Evolutionary conservation across 2,329 filamentous ascomycete species (phyloP), one percentile per base, ranked within the genome.

Genomic region (Curvularia eragrostidis): DNA sequence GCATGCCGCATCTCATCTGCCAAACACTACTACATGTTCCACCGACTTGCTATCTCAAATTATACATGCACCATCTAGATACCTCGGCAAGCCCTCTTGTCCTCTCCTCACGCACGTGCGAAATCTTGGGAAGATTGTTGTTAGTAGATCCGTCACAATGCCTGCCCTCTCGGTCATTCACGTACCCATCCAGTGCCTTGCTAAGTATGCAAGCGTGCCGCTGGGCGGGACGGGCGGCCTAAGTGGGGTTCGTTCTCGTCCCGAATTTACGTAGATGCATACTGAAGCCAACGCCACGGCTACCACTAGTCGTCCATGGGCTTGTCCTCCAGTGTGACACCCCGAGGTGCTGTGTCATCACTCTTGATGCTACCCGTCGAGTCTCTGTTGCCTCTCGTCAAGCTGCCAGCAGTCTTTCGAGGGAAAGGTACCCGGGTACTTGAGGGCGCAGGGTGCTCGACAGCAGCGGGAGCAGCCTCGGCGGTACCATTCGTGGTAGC

Each of bases 241-340:
- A 48, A 41, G 26, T 43, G 53, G 28, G 43, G 24, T 51, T 46
- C 32, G 18, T 41, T 52, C 13, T 21, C 21, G 48, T 51, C 38
- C 53, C 50, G 38, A 50, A 44, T 26, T 30, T 47, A n/a, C n/a
- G n/a, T n/a, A 50, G 41, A 39, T 52, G 44, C 52, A 54, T 52
- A 46, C 53, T 43, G 46, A 38, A 62, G 54, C 44, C 46, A 55
- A 34, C 26, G 38, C 36, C 52, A 55, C 43, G 52, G 62, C 47
- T 50, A 67, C 71, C 60, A 72, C 67, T 73, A 91, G 77, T 91
- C 88, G 77, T 91, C 88, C 88, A 92, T 91, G n/a, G 89, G 87
- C 77, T 85, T 88, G 74, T 93, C 90, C 69, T 87, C 86, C 69
- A 93, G 80, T 65, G 87, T 88, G 41, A 92, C 89, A 6, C 88